Conservation (phyloP, 306 rosid genomes). For the Cercis canadensis region DNA sequence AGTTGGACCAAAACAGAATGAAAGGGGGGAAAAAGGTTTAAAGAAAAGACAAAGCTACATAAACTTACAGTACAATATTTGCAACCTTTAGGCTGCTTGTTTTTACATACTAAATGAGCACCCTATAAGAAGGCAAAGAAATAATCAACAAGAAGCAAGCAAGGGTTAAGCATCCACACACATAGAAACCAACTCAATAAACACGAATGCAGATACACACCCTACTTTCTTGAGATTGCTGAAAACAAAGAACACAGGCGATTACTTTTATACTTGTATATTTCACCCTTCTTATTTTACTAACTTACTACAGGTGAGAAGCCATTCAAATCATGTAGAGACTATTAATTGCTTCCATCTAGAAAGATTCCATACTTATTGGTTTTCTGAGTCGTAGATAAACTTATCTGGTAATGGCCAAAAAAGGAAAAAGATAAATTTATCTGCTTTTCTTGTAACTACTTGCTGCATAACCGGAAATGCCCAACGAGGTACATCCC, state of each 20-base stretch:
- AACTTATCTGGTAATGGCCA: too few species aligned
- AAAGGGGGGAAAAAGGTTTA: constrained; percentile 13
- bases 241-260: constrained; percentile 20
- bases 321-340: not conserved
- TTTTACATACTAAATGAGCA: constrained; percentile 41
- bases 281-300: not conserved
- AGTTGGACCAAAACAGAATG: constrained; percentile 6
- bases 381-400: too few species aligned
- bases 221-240: not conserved
- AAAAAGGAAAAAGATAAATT: too few species aligned
- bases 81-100: constrained; percentile 58
- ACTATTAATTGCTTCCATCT: not conserved
- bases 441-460: too few species aligned
- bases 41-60: constrained; percentile 18
- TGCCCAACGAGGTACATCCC: too few species aligned
- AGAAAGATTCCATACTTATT: too few species aligned
- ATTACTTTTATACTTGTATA: not conserved
- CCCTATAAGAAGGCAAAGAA: constrained; percentile 56
- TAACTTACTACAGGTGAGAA: not conserved
- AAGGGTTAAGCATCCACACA: constrained; percentile 4
- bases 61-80: constrained; percentile 84
- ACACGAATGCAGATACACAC: constrained; percentile 20
- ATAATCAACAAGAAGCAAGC: constrained; percentile 36
- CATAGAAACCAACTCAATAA: constrained; percentile 22
- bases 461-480: too few species aligned